Conservation (phyloP, 768 basidiomycete species). For the Punctularia strigosozonata region DNA sequence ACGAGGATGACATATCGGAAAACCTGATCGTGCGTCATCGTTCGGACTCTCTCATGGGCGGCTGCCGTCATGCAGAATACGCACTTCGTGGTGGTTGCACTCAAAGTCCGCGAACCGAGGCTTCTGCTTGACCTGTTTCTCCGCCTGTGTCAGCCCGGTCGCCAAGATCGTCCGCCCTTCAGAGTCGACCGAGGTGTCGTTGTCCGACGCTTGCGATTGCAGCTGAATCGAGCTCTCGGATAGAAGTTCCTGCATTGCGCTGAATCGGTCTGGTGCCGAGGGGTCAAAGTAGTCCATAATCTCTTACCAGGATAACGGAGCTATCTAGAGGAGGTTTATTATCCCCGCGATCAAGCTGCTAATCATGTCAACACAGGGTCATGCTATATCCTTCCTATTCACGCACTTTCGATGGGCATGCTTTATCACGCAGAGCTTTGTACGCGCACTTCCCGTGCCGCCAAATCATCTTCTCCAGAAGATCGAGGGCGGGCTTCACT, state of each 20-base stretch:
- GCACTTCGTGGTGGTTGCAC: slow-evolving; percentile 53
- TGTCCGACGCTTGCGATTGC: slow-evolving; percentile 36
- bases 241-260: slow-evolving; percentile 56
- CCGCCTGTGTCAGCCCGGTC: slow-evolving; percentile 35
- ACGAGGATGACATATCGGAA: slow-evolving; percentile 51
- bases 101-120: slow-evolving; percentile 74
- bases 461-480: slow-evolving; percentile 53
- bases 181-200: slow-evolving; percentile 41
- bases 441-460: slow-evolving; percentile 64
- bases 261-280: not conserved
- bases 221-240: slow-evolving; percentile 53
- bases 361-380: too few species aligned
- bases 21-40: slow-evolving; percentile 33
- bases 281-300: not conserved
- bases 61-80: too few species aligned
- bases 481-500: slow-evolving; percentile 38
- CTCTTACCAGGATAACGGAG: slow-evolving; percentile 48
- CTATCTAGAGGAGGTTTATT: slow-evolving; percentile 36
- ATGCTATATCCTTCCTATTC: too few species aligned
- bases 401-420: slow-evolving; percentile 71
- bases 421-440: slow-evolving; percentile 42
- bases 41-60: not conserved
- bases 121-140: slow-evolving; percentile 35
- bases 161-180: slow-evolving; percentile 33
- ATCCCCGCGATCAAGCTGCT: too few species aligned